Evolutionary conservation across 2,329 filamentous ascomycete species (phyloP).

Genomic region (Ascochyta koolunga): DNA sequence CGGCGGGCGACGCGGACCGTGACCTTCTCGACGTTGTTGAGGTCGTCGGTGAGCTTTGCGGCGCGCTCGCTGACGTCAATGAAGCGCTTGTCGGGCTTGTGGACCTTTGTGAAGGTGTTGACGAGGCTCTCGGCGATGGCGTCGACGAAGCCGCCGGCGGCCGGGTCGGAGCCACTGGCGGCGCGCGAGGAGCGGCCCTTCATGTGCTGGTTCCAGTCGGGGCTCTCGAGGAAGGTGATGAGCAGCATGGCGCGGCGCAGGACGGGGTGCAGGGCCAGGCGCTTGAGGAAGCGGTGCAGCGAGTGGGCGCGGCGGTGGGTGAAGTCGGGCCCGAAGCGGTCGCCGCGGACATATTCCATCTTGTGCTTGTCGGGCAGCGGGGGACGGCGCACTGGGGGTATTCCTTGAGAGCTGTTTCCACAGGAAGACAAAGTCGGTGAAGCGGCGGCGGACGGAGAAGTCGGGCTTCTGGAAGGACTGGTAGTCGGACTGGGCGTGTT

Average conservation of each 20-base stretch:
- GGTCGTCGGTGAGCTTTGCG: slow-evolving; percentile 89
- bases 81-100: slow-evolving; percentile 93
- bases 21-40: slow-evolving; percentile 94
- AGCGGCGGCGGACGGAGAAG: slow-evolving; percentile 83
- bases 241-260: slow-evolving; percentile 83
- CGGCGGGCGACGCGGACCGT: slow-evolving; percentile 86
- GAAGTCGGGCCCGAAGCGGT: slow-evolving; percentile 93
- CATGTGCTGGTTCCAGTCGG: slow-evolving; percentile 98
- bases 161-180: slow-evolving; percentile 51
- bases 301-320: slow-evolving; percentile 87
- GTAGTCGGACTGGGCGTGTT: slow-evolving; percentile 84
- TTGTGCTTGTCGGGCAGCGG: slow-evolving; percentile 98
- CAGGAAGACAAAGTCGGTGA: slow-evolving; percentile 97
- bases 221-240: slow-evolving; percentile 87
- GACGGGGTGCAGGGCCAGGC: slow-evolving; percentile 85
- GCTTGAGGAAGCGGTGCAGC: slow-evolving; percentile 86
- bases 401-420: slow-evolving; percentile 87
- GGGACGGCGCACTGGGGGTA: slow-evolving; percentile 89
- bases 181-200: slow-evolving; percentile 72
- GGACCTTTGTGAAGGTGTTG: slow-evolving; percentile 95
- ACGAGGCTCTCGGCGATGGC: slow-evolving; percentile 95
- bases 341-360: slow-evolving; percentile 97
- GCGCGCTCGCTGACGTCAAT: slow-evolving; percentile 91
- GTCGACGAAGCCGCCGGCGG: slow-evolving; percentile 80
- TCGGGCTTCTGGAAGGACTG: slow-evolving; percentile 85